These are phyloP conservation scores for Curvularia sp. DNA, from an alignment of 2,329 filamentous ascomycete genomes.

Conservation along the genomic window DNA sequence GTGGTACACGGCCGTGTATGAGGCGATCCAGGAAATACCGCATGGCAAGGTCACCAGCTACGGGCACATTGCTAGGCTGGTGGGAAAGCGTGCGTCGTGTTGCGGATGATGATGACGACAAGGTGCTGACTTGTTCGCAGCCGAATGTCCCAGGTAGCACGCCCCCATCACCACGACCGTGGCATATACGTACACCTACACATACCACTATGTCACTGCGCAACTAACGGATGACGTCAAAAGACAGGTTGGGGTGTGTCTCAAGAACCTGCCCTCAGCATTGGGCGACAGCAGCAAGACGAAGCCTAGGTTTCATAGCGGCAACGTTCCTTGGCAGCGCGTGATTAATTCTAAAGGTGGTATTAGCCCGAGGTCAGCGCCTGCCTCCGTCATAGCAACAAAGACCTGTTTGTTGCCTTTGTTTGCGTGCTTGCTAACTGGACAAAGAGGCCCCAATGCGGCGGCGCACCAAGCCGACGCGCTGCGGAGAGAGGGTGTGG, in stretches of 20 bases:
- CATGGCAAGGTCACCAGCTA: constrained; percentile 85
- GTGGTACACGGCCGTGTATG: constrained; percentile 80
- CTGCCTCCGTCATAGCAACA: constrained; percentile 13
- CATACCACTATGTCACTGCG: constrained; percentile 9
- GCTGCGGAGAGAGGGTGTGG: constrained; percentile 56
- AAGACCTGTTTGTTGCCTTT: constrained; percentile 18
- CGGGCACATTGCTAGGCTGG: constrained; percentile 75
- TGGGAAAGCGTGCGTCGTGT: constrained; percentile 71
- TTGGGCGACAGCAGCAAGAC: constrained; percentile 53
- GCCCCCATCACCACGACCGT: constrained; percentile 19
- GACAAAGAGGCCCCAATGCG: constrained; percentile 53
- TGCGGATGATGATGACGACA: constrained; percentile 19
- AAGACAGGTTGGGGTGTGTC: constrained; percentile 85
- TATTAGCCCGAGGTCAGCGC: constrained; percentile 78
- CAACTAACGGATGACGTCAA: constrained; percentile 50
- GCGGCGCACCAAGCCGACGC: constrained; percentile 57
- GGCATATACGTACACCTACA: background rate
- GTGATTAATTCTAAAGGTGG: constrained; percentile 87
- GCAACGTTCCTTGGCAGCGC: constrained; percentile 91
- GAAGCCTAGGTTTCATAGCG: constrained; percentile 66
- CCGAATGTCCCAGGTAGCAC: constrained; percentile 56
- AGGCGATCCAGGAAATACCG: constrained; percentile 85
- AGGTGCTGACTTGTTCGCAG: constrained; percentile 44
- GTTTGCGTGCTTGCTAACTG: constrained; percentile 28
- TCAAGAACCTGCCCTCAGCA: constrained; percentile 78